Evolutionary conservation across 768 basidiomycete species (phyloP).

Genomic region (Suillus fuscotomentosus): DNA sequence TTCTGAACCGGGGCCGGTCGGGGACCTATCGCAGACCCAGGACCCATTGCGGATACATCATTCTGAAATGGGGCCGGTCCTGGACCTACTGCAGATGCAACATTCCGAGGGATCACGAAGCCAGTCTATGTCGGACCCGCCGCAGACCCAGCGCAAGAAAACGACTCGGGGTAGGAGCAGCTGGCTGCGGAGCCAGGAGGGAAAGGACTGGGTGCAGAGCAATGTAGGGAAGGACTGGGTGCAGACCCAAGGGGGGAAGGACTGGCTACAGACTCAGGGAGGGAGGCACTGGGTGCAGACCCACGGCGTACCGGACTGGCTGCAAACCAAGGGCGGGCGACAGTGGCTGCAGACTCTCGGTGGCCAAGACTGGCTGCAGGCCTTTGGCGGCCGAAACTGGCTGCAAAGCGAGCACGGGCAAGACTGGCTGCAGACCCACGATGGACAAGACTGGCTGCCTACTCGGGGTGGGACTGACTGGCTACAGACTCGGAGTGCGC

Average conservation of each 20-base stretch:
- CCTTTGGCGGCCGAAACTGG: neutral
- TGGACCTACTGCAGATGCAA: too few relatives aligned
- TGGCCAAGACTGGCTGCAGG: neutral
- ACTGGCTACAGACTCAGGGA: neutral
- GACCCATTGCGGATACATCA: too few relatives aligned
- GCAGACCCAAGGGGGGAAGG: neutral
- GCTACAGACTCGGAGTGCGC: neutral
- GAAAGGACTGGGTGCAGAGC: neutral
- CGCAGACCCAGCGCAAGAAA: neutral
- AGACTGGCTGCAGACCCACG: neutral
- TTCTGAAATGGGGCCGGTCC: too few relatives aligned
- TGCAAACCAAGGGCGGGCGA: neutral
- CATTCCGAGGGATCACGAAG: too few relatives aligned
- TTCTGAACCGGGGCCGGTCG: too few relatives aligned
- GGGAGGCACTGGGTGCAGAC: neutral
- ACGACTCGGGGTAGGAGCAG: neutral
- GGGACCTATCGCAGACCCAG: too few relatives aligned
- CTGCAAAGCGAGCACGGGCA: neutral
- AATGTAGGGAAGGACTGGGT: neutral
- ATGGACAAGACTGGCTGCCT: neutral
- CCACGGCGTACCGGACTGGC: neutral
- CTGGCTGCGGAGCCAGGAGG: neutral
- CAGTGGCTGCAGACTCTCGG: neutral
- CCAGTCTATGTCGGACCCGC: neutral
- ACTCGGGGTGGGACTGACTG: neutral